Evolutionary conservation across 78 protist genomes (phyloP), one percentile per base, ranked within the genome.

Genomic region (Speleostelium caveatum): DNA sequence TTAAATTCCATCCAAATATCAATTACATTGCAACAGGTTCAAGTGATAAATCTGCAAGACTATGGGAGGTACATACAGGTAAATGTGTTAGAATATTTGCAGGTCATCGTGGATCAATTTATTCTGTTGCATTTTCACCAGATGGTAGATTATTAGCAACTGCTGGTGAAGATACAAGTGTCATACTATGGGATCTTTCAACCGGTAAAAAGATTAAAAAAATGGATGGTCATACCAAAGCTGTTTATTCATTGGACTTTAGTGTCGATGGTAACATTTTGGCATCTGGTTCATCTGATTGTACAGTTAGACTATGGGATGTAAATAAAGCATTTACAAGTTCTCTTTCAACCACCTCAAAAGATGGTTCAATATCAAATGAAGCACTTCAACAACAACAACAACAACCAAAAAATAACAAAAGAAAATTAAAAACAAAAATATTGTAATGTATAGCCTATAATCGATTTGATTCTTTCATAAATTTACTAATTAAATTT

Each of bases 1-100:
- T 97, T 8, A 35, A 24, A 35, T 97, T 97, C 87, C 99, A 97
- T 53, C 99, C 99, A 36, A 97, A 97, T 73, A 59, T 73, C 51
- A 95, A 95, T 79, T 97, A 97, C 45, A 14, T 97, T 0, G 97
- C 96, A 14, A 96, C 98, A 12, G 99, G 97, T 49, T 83, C 95
- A 8, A 65, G 87, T 36, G 99, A 97, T 62, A 69, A 75, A n/a
- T 55, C 94, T 16, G 94, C 87, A 33, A 26, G 96, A 35, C 74
- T 92, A 12, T 92, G 87, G 83, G 96, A 94, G 14, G 59, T 85
- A 32, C 55, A 73, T 28, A 55, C 79, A 5, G 97, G 95, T 28
- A 73, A 80, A n/a, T 96, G 97, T 69, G 97, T 94, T 36, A 89
- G 98, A 39, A 62, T 97, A 21, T 79, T 94, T 73, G 65, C 76